A percentile compares a stretch with the other conserved stretches of the same genome.
Evolutionary conservation across 129 eudicot species (phyloP).

Genomic region (Chrysanthemum makinoi): DNA sequence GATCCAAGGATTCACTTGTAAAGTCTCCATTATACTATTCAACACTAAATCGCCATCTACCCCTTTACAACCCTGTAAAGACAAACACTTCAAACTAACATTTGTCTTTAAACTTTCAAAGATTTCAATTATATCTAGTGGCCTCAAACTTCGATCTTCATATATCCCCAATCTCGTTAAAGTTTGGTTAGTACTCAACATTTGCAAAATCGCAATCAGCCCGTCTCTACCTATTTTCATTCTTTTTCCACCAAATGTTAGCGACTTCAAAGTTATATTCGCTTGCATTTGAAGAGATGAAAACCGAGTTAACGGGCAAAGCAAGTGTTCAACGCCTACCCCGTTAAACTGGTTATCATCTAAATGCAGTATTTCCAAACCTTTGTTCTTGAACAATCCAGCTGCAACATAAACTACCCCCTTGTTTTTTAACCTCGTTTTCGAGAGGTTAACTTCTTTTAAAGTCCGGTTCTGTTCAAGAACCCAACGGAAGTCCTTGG

Average conservation of each 20-base stretch:
- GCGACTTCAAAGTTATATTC: slow-evolving; percentile 52
- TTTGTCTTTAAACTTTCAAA: slow-evolving; percentile 67
- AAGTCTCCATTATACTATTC: slow-evolving; percentile 54
- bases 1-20: slow-evolving; percentile 88
- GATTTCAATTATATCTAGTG: slow-evolving; percentile 56
- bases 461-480: slow-evolving; percentile 77
- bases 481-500: slow-evolving; percentile 81
- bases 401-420: slow-evolving; percentile 86
- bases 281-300: slow-evolving; percentile 81
- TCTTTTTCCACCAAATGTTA: slow-evolving; percentile 73
- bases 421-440: slow-evolving; percentile 67
- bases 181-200: slow-evolving; percentile 70
- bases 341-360: slow-evolving; percentile 69
- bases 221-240: slow-evolving; percentile 72
- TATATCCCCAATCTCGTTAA: slow-evolving; percentile 57
- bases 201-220: slow-evolving; percentile 56
- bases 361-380: slow-evolving; percentile 52
- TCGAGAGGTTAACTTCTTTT: slow-evolving; percentile 66
- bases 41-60: slow-evolving; percentile 73
- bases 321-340: slow-evolving; percentile 71
- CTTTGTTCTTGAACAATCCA: slow-evolving; percentile 74
- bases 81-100: slow-evolving; percentile 57
- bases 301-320: slow-evolving; percentile 80
- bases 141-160: slow-evolving; percentile 65
- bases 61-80: slow-evolving; percentile 90